Conservation (phyloP, 805 yeast genomes). For the Priceomyces carsonii region DNA sequence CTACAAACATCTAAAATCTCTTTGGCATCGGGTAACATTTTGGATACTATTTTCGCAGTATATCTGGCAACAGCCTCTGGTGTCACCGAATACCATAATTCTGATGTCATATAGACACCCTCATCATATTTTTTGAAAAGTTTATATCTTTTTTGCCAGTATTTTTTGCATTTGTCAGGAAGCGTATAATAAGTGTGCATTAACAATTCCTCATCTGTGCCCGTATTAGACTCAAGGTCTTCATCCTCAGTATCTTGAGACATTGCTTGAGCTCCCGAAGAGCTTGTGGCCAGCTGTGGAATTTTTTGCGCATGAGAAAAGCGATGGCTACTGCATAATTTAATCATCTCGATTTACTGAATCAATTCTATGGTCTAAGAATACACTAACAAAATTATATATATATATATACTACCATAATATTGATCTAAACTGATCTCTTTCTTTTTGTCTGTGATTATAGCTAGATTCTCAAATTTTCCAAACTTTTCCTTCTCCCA, state of each 20-base stretch:
- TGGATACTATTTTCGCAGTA: conserved; percentile 52
- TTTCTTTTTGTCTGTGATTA: no score
- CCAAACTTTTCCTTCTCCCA: conserved; percentile 42
- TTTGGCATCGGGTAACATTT: conserved; percentile 50
- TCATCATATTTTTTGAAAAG: conserved; percentile 66
- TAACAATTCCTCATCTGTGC: conserved; percentile 26
- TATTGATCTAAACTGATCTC: no score
- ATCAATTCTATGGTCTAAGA: no score
- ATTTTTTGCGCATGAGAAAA: no score
- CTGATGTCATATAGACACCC: conserved; percentile 68
- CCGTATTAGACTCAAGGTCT: conserved; percentile 8
- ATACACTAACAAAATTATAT: no score
- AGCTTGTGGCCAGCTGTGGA: no score
- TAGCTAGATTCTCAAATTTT: no score
- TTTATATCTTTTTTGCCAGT: conserved; percentile 61
- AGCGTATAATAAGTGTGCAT: conserved; percentile 40
- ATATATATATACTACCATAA: no score
- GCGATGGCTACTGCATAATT: no score
- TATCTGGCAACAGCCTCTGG: conserved; percentile 73
- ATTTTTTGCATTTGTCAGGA: conserved; percentile 47
- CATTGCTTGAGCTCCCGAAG: no score
- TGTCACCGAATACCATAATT: conserved; percentile 86
- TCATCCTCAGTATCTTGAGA: conserved; percentile 1
- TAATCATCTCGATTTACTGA: no score
- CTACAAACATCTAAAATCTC: conserved; percentile 69